These are phyloP conservation scores for Barnettozyma salicaria DNA, from an alignment of 805 yeast species.

Conservation along the genomic window DNA sequence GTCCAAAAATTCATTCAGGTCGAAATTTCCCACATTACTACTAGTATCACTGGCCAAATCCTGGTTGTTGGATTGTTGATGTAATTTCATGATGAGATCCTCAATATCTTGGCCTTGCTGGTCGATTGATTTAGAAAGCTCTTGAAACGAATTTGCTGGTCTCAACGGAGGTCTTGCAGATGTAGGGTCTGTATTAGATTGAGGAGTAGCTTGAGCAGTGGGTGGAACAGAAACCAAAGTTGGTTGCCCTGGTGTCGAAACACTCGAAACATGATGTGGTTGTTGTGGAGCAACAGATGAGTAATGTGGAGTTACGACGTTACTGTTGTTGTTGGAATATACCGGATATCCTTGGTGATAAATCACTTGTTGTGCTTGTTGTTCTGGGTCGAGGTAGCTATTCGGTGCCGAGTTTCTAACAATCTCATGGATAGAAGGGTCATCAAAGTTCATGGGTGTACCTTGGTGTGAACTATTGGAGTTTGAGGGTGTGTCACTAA, in stretches of 20 bases:
- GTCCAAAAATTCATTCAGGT: slow-evolving; percentile 23
- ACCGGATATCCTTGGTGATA: background rate
- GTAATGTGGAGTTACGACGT: slow-evolving; percentile 13
- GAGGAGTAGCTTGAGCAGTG: background rate
- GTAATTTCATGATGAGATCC: slow-evolving; percentile 20
- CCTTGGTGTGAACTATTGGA: slow-evolving; percentile 1
- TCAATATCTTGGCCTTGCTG: slow-evolving; percentile 25
- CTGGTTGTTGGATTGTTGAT: slow-evolving; percentile 9
- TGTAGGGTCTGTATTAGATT: background rate
- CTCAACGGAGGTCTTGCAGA: background rate
- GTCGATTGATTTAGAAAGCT: slow-evolving; percentile 20
- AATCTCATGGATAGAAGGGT: slow-evolving; percentile 23
- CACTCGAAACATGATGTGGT: background rate
- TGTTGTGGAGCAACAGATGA: no score
- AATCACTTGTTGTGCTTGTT: slow-evolving; percentile 2
- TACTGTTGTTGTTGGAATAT: slow-evolving; percentile 13
- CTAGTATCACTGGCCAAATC: background rate
- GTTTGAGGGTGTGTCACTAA: no score
- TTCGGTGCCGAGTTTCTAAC: slow-evolving; percentile 14
- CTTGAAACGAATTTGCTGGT: slow-evolving; percentile 8
- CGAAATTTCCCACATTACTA: slow-evolving; percentile 12
- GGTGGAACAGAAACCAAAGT: background rate
- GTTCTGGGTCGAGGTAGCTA: background rate
- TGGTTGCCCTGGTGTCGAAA: slow-evolving; percentile 8
- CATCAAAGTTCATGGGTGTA: slow-evolving; percentile 8